These are phyloP conservation scores for bread wheat (Triticum aestivum) DNA, from an alignment of 176 grass and related monocot species.

Conservation along the genomic window DNA sequence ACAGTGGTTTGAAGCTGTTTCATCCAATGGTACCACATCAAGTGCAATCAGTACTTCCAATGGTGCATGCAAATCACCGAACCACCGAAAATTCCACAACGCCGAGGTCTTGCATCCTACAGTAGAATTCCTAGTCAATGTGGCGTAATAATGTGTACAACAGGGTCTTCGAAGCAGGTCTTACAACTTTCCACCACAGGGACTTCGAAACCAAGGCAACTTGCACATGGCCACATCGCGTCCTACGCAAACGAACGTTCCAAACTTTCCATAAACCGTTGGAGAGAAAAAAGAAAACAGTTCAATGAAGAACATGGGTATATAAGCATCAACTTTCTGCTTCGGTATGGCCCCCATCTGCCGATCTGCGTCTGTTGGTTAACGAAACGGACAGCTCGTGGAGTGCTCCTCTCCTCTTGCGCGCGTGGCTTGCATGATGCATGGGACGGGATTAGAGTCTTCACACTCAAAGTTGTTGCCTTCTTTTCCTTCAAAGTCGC, in stretches of 20 bases:
- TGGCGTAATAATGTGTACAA: not conserved
- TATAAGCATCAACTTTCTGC: not conserved
- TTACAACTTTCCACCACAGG: not conserved
- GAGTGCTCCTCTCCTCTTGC: not conserved
- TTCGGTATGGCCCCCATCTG: not conserved
- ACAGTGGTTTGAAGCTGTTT: not conserved
- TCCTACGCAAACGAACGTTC: not conserved
- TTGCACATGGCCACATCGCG: not conserved
- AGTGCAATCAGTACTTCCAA: not conserved
- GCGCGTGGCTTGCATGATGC: not conserved
- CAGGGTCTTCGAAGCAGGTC: not conserved
- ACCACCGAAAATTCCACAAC: not conserved
- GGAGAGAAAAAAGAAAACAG: not conserved
- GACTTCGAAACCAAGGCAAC: not conserved
- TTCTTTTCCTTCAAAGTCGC: conserved; percentile 31
- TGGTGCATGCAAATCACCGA: not conserved
- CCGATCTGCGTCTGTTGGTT: not conserved
- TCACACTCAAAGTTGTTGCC: conserved; percentile 46
- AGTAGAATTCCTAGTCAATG: not conserved
- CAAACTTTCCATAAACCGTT: not conserved
- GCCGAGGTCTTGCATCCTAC: not conserved
- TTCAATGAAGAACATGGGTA: not conserved
- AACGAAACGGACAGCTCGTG: not conserved
- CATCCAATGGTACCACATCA: not conserved
- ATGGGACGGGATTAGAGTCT: conserved; percentile 5